phyloP scores from a whole-genome alignment of 1,284 basidiomycete genomes.

The Pterula multifida region DNA sequence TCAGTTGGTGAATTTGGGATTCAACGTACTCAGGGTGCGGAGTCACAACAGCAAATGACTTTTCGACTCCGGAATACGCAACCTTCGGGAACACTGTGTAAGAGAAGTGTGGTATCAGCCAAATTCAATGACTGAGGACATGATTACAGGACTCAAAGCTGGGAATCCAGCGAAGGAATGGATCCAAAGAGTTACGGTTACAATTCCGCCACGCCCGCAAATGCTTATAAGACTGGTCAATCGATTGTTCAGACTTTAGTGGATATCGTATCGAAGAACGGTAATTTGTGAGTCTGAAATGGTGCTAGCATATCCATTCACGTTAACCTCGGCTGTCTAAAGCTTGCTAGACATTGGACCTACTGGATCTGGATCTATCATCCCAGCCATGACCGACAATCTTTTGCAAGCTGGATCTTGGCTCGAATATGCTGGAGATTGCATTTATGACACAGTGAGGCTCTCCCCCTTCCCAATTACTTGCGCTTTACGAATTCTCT shows the following conservation, averaged over 20 bases:
- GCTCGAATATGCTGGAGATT: background rate
- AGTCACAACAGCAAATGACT: background rate
- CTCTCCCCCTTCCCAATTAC: too few relatives aligned
- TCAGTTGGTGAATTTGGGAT: too few relatives aligned
- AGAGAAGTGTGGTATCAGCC: background rate
- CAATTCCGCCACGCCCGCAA: background rate
- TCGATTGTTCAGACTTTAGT: background rate
- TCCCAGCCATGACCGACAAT: background rate
- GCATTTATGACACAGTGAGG: background rate
- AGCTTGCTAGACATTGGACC: background rate
- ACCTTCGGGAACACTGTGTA: background rate
- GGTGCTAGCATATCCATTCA: too few relatives aligned
- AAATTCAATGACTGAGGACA: too few relatives aligned
- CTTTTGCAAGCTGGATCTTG: background rate
- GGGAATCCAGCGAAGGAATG: constrained; percentile 1
- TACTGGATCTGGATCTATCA: background rate
- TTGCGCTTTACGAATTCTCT: too few relatives aligned
- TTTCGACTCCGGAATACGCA: background rate
- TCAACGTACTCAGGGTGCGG: background rate
- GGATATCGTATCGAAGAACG: background rate
- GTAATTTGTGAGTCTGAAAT: background rate
- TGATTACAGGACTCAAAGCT: background rate
- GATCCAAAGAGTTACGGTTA: background rate
- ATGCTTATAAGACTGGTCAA: background rate
- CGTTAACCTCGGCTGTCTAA: too few relatives aligned